Evolutionary conservation across 2,329 filamentous ascomycete genomes (phyloP).

Genomic region (Seiridium unicorne): DNA sequence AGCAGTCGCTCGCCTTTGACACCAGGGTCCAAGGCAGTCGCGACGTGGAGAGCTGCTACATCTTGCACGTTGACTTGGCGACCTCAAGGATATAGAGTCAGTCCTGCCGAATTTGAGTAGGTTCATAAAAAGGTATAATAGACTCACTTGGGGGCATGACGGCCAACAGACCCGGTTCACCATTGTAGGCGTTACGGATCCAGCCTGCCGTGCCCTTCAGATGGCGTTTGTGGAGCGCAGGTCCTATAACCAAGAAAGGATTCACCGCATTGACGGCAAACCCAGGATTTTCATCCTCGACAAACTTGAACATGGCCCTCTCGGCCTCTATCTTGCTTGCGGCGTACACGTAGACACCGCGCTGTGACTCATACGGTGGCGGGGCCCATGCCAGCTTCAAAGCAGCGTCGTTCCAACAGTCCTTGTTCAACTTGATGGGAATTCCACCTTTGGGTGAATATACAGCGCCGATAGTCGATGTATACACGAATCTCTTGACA

Average conservation of each 20-base stretch:
- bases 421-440: too few species aligned
- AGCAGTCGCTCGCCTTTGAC: slow-evolving; percentile 4
- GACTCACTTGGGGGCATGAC: too few species aligned
- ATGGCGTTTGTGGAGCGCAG: background rate
- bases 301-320: background rate
- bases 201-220: background rate
- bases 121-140: too few species aligned
- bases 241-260: background rate
- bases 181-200: background rate
- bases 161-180: too few species aligned
- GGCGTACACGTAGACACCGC: background rate
- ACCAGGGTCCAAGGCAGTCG: slow-evolving; percentile 5
- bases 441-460: background rate
- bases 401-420: background rate
- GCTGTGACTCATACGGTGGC: background rate
- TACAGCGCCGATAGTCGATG: background rate
- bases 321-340: background rate
- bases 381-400: background rate
- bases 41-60: slow-evolving; percentile 3
- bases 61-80: slow-evolving; percentile 7
- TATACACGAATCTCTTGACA: background rate
- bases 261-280: background rate
- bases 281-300: background rate
- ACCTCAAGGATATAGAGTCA: background rate
- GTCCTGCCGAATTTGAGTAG: too few species aligned